Evolutionary conservation across 768 basidiomycete species (phyloP).

Genomic region (Neoboletus magnificus): DNA sequence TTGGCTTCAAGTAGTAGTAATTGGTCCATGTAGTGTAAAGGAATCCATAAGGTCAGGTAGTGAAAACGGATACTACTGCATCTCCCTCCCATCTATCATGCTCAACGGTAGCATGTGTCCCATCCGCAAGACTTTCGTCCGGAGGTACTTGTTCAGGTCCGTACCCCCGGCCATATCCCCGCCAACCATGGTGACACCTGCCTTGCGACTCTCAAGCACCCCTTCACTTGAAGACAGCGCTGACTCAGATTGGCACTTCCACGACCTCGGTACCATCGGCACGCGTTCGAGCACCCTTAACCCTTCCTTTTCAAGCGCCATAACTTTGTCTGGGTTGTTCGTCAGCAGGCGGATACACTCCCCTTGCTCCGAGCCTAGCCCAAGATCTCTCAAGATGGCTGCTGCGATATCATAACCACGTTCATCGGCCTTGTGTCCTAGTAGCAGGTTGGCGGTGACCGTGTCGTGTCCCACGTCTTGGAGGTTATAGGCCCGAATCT

Average conservation of each 20-base stretch:
- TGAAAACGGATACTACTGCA: not conserved
- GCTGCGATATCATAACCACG: slow-evolving; percentile 89
- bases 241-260: slow-evolving; percentile 42
- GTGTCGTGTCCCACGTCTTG: slow-evolving; percentile 98
- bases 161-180: slow-evolving; percentile 71
- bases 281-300: slow-evolving; percentile 78
- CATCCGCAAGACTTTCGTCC: slow-evolving; percentile 96
- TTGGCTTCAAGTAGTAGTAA: not conserved
- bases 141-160: slow-evolving; percentile 91
- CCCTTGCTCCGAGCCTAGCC: slow-evolving; percentile 54
- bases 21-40: not conserved
- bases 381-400: slow-evolving; percentile 86
- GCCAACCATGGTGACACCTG: slow-evolving; percentile 79
- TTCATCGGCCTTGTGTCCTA: slow-evolving; percentile 93
- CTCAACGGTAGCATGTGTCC: slow-evolving; percentile 80
- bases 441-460: slow-evolving; percentile 94
- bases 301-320: slow-evolving; percentile 81
- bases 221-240: not conserved
- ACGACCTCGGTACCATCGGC: slow-evolving; percentile 91
- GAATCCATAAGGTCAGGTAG: not conserved
- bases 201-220: slow-evolving; percentile 33
- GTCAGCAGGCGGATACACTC: slow-evolving; percentile 80
- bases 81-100: slow-evolving; percentile 14
- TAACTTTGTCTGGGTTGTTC: slow-evolving; percentile 97
- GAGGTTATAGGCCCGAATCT: slow-evolving; percentile 95